Base-by-base conservation (phyloP, 768 basidiomycete genomes). In the Leccinum aurantiacum region DNA sequence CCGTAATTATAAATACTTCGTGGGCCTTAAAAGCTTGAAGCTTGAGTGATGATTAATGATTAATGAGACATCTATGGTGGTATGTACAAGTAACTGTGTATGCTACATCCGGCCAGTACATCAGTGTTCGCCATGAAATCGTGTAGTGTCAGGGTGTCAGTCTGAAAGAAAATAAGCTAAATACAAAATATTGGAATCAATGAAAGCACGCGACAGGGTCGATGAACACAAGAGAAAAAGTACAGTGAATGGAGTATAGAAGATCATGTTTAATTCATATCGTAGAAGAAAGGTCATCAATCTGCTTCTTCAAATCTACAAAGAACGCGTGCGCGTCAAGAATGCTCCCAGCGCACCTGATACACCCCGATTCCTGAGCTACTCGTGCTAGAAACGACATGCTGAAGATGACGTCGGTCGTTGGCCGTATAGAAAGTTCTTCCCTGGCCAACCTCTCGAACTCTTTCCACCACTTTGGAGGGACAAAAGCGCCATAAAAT, bases 391-490 rank as follows among this genome's bases (percentile, higher is more conserved):
- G 65, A 69, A 88, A 90, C 33, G 79, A 74, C 70, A 87, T 75
- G 37, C 79, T 77, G 67, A 90, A 89, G 38, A 91, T 80, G 49
- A 80, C 76, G 25, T 82, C 82, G 17, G 85, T 80, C 57, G 82
- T 81, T 41, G 88, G 88, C 47, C 85, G 76, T 51, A 69, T 66
- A 25, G 73, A 72, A 58, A 91, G 72, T 67, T 90, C 89, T 67
- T 81, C 80, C 65, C 67, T 80, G 38, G 87, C 89, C 58, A 75
- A 67, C 68, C 68, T 79, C 69, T 82, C 80, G 65, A 83, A 91
- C 61, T 83, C 82, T 22, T 69, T 68, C 89, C 88, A 91, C 89
- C 88, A 90, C 70, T 80, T 81, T 22, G 90, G 89, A 6, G 79
- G 77, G 6, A 76, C 75, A 59, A 82, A 75, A 53, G 78, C 74